phyloP scores from a whole-genome alignment of 2,329 filamentous ascomycete species.

The Fusarium lateritium region DNA sequence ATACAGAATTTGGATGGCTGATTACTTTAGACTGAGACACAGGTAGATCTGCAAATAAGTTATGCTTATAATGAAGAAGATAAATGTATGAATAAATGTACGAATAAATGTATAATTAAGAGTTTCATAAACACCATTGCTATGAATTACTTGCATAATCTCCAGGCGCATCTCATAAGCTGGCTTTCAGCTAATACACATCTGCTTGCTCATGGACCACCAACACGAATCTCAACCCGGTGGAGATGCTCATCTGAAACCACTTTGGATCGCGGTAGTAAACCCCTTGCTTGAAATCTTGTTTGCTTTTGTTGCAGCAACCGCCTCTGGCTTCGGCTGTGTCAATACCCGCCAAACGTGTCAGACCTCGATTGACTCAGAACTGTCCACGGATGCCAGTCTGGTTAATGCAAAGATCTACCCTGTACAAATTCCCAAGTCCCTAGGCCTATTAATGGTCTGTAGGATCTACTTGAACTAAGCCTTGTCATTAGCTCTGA shows the following conservation, averaged over 20 bases:
- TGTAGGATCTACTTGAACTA: not conserved
- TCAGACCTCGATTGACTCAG: conserved; percentile 35
- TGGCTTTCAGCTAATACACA: not conserved
- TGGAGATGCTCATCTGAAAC: conserved; percentile 32
- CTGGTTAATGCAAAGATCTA: conserved; percentile 10
- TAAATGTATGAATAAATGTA: not conserved
- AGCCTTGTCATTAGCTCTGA: conserved; percentile 11
- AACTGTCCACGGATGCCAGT: conserved; percentile 1
- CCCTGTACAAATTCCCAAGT: not conserved
- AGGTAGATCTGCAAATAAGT: not conserved
- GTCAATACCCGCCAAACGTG: conserved; percentile 27
- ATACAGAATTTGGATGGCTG: not conserved
- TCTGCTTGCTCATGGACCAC: conserved; percentile 6
- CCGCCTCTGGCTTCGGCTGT: conserved; percentile 19
- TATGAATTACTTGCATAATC: too few species aligned
- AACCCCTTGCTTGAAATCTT: conserved; percentile 33
- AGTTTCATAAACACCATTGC: too few species aligned
- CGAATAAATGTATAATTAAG: not conserved
- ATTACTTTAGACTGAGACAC: too few species aligned
- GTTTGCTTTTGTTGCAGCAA: conserved; percentile 24
- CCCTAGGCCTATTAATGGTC: not conserved
- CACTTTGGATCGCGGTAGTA: conserved; percentile 9
- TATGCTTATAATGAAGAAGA: not conserved
- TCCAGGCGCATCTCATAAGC: too few species aligned
- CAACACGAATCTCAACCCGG: conserved; percentile 6